Evolutionary conservation across 768 basidiomycete genomes (phyloP), one percentile per base, ranked within the genome.

Genomic region (Russula compacta): DNA sequence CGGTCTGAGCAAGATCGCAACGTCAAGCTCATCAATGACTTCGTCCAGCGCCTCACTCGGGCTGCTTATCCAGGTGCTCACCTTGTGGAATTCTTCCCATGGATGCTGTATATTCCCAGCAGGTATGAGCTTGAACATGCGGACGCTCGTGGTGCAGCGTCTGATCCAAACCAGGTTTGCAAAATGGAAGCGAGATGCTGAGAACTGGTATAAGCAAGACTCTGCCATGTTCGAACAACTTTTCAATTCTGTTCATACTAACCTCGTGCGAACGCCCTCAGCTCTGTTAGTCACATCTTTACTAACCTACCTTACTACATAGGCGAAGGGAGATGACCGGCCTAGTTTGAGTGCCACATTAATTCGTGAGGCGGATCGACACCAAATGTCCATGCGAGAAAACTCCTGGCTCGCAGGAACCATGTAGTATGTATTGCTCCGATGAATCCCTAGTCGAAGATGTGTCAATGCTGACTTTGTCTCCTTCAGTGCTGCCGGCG

Each of bases 31-130:
- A 67, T 74, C 12, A 63, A 67, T 43, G 64, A 66, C 43, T 66
- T 71, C 36, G 64, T 70, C 10, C 48, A 63, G 8, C 68, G 73
- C 9, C 56, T 76, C 15, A 71, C 71, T 14, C 66, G 66, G 10
- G 74, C 77, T 3, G 69, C 70, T 9, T 67, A 69, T 39, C 76
- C 76, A 40, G 77, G 77, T 2, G 67, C 70, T 33, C 71, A 72
- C 60, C 33, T 65, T 6, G 63, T 60, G 5, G 65, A 65, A 17
- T 65, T 65, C 29, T 65, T 59, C 48, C 64, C 63, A 11, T 66
- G 61, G 61, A 65, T 65, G 63, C 44, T 6, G 12, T 58, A 63
- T 19, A 64, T 63, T 29, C 64, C 63, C 14, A 61, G 63, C 42
- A 64, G 60, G 62, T 52, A 51, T 12, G 62, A 17, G 17, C 15